Base-by-base conservation (phyloP, 140 eudicot species). In the Cichorium intybus region DNA sequence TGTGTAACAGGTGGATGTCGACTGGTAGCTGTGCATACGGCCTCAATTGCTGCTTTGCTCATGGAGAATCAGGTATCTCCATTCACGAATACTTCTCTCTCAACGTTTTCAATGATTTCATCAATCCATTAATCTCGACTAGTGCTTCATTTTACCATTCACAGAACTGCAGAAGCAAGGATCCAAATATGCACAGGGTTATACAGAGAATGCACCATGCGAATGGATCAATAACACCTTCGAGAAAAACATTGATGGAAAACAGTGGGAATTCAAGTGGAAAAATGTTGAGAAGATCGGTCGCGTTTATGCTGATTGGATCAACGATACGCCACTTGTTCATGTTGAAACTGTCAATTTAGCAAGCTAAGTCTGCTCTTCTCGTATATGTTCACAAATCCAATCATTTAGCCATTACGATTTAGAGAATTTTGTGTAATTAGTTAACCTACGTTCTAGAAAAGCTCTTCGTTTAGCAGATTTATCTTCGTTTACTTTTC, bases 251-350 rank as follows among this genome's bases (percentile, higher is more conserved):
- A 55, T 28, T 56, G 65, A 61, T 53, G 62, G 75, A 12, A 77
- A 71, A 33, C 49, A 26, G 49, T 56, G 78, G 68, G 62, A 68
- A 50, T 39, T 73, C 61, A 86, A 70, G 78, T 74, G 84, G 82
- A 46, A 62, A 34, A 69, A 71, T 26, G 54, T 43, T 48, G 72
- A 70, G 75, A 86, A 72, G 82, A 73, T 83, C 28, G 68, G 75
- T 59, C 66, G 79, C 12, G 72, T 86, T 60, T 89, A 89, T 62
- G 97, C 84, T 59, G 97, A 89, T 71, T 85, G 97, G 95, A 81
- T 81, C 60, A 68, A 70, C 10, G 71, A 77, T 34, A 15, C 28
- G 8, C 66, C 70, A 47, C 64, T 55, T 28, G 60, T 14, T 49
- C 65, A 52, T 34, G 60, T 52, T 62, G 60, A 35, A 14, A 33